Base-by-base conservation (phyloP, 345 rosid genomes). In the Lagerstroemia speciosa region DNA sequence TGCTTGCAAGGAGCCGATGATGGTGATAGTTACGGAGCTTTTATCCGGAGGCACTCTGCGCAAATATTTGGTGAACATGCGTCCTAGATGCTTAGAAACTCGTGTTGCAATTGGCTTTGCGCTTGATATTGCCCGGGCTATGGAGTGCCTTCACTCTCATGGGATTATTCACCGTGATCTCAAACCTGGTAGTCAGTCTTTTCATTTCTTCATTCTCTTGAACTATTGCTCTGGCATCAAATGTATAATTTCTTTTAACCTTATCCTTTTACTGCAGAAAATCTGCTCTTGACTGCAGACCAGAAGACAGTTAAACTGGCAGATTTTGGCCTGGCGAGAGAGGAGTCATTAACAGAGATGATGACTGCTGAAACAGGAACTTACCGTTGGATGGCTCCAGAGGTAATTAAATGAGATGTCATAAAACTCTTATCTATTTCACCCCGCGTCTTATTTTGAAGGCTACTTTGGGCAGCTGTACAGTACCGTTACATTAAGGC, bases 361-460 rank as follows among this genome's bases (percentile, higher is more conserved):
- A 93, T 91, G 97, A 91, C 98, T 0, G 97, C 97, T 71, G 98
- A 93, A 80, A 93, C 97, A 1, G 97, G 97, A 71, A 93, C 98
- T 57, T 90, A 93, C 73, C 82, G 93, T 20, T 90, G 97, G 98
- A 93, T 93, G 98, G 97, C 97, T 33, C 97, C 96, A 0, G 97
- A 93, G 97, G 97, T 93, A 60, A 53, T 16, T 52, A 7, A 29
- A 15, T 66, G 12, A 20, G 37, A n/a, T 5, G 5, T 14, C 4
- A 6, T 8, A 17, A 62, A 4, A 31, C 66, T 48, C 22, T 60
- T 58, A 33, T 31, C 33, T 16, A 0, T 16, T 53, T 32, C 45
- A 43, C 20, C 24, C 24, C 41, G 26, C 32, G 61, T 5, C 46
- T 43, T 4, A 32, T 55, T 58, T n/a, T 41, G 31, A 6, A 38